Conservation (phyloP, 2,329 filamentous ascomycete genomes). For the Calonectria honghensis region DNA sequence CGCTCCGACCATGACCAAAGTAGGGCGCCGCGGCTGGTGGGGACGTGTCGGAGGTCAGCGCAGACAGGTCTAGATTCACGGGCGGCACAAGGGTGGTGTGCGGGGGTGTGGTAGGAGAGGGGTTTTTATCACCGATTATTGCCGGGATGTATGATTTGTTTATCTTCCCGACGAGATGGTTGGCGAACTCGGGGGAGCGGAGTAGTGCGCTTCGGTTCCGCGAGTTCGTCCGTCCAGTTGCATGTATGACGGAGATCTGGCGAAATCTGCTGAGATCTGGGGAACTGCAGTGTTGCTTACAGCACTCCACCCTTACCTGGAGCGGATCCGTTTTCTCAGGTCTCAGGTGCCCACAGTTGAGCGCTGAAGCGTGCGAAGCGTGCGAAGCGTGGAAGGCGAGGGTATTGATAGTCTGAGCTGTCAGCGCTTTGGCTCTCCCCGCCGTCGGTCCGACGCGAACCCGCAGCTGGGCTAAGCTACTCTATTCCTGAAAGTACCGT, state of each 20-base stretch:
- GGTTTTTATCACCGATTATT: slow-evolving; percentile 39
- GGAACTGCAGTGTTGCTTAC: slow-evolving; percentile 15
- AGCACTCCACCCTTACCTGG: slow-evolving; percentile 23
- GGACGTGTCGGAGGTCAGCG: background rate
- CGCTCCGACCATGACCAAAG: background rate
- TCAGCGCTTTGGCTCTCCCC: too few relatives aligned
- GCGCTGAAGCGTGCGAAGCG: slow-evolving; percentile 8
- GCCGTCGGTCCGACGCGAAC: slow-evolving; percentile 16
- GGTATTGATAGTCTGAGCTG: background rate
- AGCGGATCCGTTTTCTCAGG: slow-evolving; percentile 10
- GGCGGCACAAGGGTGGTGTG: background rate
- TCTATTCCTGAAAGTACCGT: background rate
- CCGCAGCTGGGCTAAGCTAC: background rate
- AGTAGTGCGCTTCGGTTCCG: slow-evolving; percentile 16
- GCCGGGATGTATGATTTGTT: slow-evolving; percentile 18
- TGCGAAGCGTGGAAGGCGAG: background rate
- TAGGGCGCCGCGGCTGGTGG: slow-evolving; percentile 21
- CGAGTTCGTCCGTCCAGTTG: slow-evolving; percentile 22
- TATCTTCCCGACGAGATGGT: background rate
- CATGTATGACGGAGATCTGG: slow-evolving; percentile 26
- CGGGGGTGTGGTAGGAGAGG: background rate
- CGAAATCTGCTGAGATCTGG: slow-evolving; percentile 28
- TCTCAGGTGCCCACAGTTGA: background rate
- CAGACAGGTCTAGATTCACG: slow-evolving; percentile 16
- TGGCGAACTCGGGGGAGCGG: slow-evolving; percentile 9